Base-by-base conservation (phyloP, 2,329 filamentous ascomycete species). In the Simplicillium aogashimaense region DNA sequence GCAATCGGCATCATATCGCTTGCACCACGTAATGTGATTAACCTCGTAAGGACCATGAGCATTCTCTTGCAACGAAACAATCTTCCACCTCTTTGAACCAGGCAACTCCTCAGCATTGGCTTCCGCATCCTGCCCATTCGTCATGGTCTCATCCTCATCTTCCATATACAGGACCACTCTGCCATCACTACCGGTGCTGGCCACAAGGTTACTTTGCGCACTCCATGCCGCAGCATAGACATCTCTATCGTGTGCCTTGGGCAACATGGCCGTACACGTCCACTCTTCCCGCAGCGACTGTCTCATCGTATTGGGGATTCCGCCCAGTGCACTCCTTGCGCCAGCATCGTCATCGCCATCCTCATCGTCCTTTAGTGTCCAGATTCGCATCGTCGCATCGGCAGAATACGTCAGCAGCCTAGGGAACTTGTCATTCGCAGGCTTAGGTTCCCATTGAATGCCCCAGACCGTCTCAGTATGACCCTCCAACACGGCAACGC, bases 11-110 rank as follows among this genome's bases (percentile, higher is more conserved):
- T 95, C 88, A 42, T 78, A 83, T 42, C 89, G 72, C 50, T 73
- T 76, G 48, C 87, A 88, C 92, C 92, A 98, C 2, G 77, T 79
- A 37, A 92, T 74, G 60, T 95, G 88, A 54, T 98, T 98, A 47
- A 97, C 74, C 63, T 98, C 92, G 55, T 90, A 95, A 3, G 94
- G 86, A 1, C 87, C 89, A 58, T 98, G 92, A 2, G 82, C 86
- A 29, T 81, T 81, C 36, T 81, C 70, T 2, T 84, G 56, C n/a
- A 75, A 74, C 0, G 78, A 76, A 13, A 94, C 54, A 3, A 90
- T 61, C 7, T 70, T 68, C 92, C 92, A 97, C 44, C 75, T 71
- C 1, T 72, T 75, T 35, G 57, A 47, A 28, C 35, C 44, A 8
- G 45, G 35, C 2, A 35, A 18, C 13, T 28, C 30, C 29, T 42